These are phyloP conservation scores for Wakefieldia striispora DNA, from an alignment of 768 basidiomycete species.

Conservation along the genomic window DNA sequence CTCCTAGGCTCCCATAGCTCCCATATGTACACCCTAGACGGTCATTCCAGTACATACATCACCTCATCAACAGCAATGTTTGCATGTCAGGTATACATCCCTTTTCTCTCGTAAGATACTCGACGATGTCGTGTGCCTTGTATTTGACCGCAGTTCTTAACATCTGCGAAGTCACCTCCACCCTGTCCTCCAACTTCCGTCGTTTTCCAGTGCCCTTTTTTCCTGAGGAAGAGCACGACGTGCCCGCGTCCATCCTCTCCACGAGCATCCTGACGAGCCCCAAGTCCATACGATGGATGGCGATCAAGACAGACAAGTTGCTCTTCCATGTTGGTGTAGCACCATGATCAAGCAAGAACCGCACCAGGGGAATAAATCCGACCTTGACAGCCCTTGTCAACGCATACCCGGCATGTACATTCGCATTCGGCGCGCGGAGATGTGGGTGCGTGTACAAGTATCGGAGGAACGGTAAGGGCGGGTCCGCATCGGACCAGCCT, in stretches of 20 bases:
- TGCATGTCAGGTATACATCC: constrained; percentile 72
- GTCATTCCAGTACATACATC: constrained; percentile 13
- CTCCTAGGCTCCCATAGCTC: background rate
- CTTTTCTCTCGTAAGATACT: constrained; percentile 70
- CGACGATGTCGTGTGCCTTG: constrained; percentile 65
- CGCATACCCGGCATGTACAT: constrained; percentile 79
- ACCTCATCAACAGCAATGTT: constrained; percentile 47
- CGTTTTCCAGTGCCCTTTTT: constrained; percentile 39
- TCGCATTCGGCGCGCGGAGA: constrained; percentile 44
- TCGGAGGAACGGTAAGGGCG: constrained; percentile 63
- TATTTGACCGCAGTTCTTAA: constrained; percentile 62
- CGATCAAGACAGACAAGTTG: constrained; percentile 68
- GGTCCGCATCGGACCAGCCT: constrained; percentile 47
- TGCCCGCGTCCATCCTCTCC: constrained; percentile 42
- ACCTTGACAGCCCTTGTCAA: constrained; percentile 76
- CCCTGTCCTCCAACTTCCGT: constrained; percentile 57
- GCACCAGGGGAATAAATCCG: constrained; percentile 59
- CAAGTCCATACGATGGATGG: constrained; percentile 70
- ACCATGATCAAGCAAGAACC: constrained; percentile 65
- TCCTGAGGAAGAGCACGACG: constrained; percentile 17
- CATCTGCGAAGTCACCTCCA: constrained; percentile 54
- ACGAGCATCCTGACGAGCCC: constrained; percentile 72
- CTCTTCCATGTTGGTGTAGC: constrained; percentile 67
- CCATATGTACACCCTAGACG: background rate
- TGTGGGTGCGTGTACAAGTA: constrained; percentile 48